Base-by-base conservation (phyloP, 164 flowering plant species). In the Magnolia officinalis region DNA sequence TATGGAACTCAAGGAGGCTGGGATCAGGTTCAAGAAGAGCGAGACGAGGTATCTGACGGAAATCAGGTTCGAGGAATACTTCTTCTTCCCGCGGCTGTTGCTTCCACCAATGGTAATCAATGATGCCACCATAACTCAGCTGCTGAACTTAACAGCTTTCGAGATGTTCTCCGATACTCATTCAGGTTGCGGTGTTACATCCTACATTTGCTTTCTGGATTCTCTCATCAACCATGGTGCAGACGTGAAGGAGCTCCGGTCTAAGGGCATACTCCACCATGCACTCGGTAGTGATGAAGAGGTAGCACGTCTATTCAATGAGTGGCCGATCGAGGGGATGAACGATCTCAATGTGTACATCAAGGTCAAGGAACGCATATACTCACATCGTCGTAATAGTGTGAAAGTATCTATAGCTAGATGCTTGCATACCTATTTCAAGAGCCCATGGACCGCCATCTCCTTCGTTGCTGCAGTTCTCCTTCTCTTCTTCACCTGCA, bases 251-350 rank as follows among this genome's bases (percentile, higher is more conserved):
- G 16, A 26, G 69, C 69, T 66, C 5, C 31, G 18, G 13, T 66
- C 69, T 1, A 26, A 21, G 10, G 1, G 23, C 13, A 66, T 66
- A 66, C 11, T 66, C 16, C 69, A 8, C 26, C 20, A 66, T 8
- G 2, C 26, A 2, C 65, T 66, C 37, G 69, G 69, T 29, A 84
- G 84, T 2, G 81, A 84, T 31, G 20, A 80, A 50, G 20, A 82
- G n/a, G 84, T 78, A 2, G 83, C 83, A 1, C 24, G 59, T 1
- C 79, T 84, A 14, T 80, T 84, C 71, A 80, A 74, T 20, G 59
- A 73, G 68, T 74, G 80, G 2, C n/a, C 70, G 19, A 71, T 1
- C 0, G 73, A 76, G 6, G 68, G 80, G 78, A 78, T 58, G 63
- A 76, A 80, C 0, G 58, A 78, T 31, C 23, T 45, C 21, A 0